Percentiles rank a stretch among this genome's conserved stretches.
Evolutionary conservation across 1,139 yeast species (phyloP).

Genomic region (Ogataea hybrid): DNA sequence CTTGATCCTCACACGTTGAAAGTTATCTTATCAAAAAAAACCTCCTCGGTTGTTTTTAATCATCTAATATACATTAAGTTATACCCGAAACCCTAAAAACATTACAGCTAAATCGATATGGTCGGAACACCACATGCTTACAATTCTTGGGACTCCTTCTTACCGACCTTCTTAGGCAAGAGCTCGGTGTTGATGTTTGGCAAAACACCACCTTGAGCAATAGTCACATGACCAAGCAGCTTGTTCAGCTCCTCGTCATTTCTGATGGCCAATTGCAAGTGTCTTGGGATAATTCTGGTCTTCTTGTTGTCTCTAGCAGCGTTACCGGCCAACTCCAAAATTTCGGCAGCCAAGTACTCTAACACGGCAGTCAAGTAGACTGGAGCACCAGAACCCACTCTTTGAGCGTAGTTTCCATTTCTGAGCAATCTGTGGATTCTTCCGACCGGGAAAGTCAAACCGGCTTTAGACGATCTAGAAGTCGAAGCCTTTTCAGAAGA

Average conservation of each 20-base stretch:
- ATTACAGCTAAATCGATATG: slow-evolving; percentile 11
- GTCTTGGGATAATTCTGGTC: slow-evolving; percentile 98
- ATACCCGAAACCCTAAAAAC: slow-evolving; percentile 15
- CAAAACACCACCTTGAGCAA: slow-evolving; percentile 99
- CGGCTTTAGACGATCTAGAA: slow-evolving; percentile 98
- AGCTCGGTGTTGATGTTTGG: slow-evolving; percentile 97
- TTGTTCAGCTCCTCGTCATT: slow-evolving; percentile 99
- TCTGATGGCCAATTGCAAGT: slow-evolving; percentile 95
- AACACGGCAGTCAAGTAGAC: slow-evolving; percentile 95
- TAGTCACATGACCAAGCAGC: slow-evolving; percentile 95
- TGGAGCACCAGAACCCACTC: slow-evolving; percentile 99
- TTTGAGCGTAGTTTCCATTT: slow-evolving; percentile 98
- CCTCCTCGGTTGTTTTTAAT: slow-evolving; percentile 3
- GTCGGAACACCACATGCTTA: slow-evolving; percentile 35
- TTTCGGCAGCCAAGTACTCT: slow-evolving; percentile 97
- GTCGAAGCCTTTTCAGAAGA: slow-evolving; percentile 90
- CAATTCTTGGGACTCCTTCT: slow-evolving; percentile 87
- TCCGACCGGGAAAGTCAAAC: slow-evolving; percentile 99
- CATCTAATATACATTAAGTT: slow-evolving; percentile 22
- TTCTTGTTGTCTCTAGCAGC: slow-evolving; percentile 98
- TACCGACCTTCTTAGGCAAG: slow-evolving; percentile 90
- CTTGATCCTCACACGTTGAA: neutral
- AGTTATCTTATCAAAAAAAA: neutral
- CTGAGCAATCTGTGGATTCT: slow-evolving; percentile 97
- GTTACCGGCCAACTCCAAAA: slow-evolving; percentile 96